Evolutionary conservation across 192 early-diverging fungal genomes (phyloP).

Genomic region (Ramicandelaber brevisporus): DNA sequence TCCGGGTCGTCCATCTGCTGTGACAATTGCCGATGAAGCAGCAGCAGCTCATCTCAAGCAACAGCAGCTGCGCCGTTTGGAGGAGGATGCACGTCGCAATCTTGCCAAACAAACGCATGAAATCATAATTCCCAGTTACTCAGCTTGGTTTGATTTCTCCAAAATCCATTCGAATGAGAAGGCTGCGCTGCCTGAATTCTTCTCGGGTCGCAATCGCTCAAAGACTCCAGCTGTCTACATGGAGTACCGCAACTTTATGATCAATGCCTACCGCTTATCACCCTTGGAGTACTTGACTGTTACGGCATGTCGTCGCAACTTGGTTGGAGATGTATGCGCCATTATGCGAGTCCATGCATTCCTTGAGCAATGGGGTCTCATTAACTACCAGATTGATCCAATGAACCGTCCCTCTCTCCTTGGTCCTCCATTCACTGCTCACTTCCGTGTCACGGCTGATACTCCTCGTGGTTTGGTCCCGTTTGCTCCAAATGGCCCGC

Average conservation of each 20-base stretch:
- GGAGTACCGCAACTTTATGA: conserved; percentile 96
- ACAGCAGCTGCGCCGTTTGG: conserved; percentile 14
- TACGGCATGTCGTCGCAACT: conserved; percentile 84
- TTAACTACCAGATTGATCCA: conserved; percentile 95
- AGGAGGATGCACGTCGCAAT: conserved; percentile 38
- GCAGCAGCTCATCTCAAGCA: conserved; percentile 1
- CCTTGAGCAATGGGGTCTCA: conserved; percentile 96
- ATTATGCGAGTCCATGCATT: conserved; percentile 97
- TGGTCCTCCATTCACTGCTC: conserved; percentile 90
- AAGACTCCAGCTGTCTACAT: conserved; percentile 84
- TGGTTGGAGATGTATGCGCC: conserved; percentile 95
- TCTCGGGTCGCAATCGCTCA: conserved; percentile 70
- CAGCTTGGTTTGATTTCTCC: conserved; percentile 75
- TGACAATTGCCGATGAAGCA: neutral
- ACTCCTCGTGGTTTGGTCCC: conserved; percentile 82
- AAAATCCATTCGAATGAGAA: conserved; percentile 69
- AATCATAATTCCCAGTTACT: conserved; percentile 61
- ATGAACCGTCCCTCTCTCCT: conserved; percentile 73
- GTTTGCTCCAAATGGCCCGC: conserved; percentile 30
- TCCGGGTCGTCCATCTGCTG: neutral
- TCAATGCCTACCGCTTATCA: conserved; percentile 89
- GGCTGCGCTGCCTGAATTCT: conserved; percentile 84
- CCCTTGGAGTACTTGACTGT: conserved; percentile 92
- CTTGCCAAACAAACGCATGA: conserved; percentile 42
- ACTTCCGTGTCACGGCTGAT: conserved; percentile 88